phyloP scores from a whole-genome alignment of 805 yeast species.

The Torulaspora indica region DNA sequence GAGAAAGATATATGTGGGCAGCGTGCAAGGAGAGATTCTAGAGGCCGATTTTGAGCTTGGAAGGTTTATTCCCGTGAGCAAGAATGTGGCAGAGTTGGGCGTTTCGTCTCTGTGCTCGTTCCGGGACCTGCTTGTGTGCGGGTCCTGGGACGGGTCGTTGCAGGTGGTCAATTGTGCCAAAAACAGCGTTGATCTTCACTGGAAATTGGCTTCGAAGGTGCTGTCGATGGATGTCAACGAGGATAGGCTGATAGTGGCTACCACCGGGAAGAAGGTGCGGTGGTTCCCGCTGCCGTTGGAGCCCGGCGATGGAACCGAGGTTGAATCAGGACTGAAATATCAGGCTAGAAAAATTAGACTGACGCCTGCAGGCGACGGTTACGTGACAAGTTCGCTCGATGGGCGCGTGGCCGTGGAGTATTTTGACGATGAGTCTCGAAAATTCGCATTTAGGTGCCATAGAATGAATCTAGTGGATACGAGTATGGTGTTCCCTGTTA shows the following conservation, averaged over 20 bases:
- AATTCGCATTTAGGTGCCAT: conserved; percentile 82
- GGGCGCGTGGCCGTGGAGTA: conserved; percentile 76
- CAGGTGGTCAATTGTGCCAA: conserved; percentile 44
- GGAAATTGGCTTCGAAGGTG: conserved; percentile 26
- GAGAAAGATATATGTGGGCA: conserved; percentile 43
- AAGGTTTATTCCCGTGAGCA: conserved; percentile 23
- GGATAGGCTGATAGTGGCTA: conserved; percentile 47
- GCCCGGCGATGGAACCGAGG: conserved; percentile 5
- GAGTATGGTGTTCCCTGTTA: conserved; percentile 69
- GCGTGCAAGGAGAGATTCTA: conserved; percentile 51
- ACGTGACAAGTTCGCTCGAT: conserved; percentile 69
- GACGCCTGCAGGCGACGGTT: conserved; percentile 51
- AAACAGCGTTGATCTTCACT: conserved; percentile 14
- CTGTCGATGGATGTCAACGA: conserved; percentile 56
- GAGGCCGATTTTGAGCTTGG: conserved; percentile 49
- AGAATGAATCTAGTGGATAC: conserved; percentile 44
- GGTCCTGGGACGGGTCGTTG: conserved; percentile 59
- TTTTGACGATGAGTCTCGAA: conserved; percentile 44
- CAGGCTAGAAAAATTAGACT: conserved; percentile 56
- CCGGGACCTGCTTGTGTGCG: conserved; percentile 40
- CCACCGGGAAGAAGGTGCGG: conserved; percentile 47
- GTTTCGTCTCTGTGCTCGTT: conserved; percentile 34
- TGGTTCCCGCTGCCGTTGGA: conserved; percentile 18
- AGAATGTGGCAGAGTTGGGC: conserved; percentile 39
- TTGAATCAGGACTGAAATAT: conserved; percentile 60